Evolutionary conservation across 192 early-diverging fungal species (phyloP).

Genomic region (Podila epicladia): DNA sequence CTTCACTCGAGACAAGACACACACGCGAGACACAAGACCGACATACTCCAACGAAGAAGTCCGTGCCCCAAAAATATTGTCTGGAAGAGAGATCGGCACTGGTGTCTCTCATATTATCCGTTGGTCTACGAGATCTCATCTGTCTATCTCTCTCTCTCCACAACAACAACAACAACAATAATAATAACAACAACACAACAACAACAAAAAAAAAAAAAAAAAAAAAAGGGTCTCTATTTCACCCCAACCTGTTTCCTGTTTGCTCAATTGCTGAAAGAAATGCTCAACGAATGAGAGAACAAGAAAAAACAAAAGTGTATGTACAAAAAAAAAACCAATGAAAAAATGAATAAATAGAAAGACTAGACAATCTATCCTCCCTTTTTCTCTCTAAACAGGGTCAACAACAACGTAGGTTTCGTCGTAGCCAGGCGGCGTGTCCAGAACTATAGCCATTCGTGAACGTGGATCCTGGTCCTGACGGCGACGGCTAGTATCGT

Average conservation of each 20-base stretch:
- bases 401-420: constrained; percentile 38
- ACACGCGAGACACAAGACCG: too few species aligned
- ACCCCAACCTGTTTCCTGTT: too few species aligned
- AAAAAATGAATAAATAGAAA: neutral
- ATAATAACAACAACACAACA: too few species aligned
- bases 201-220: neutral
- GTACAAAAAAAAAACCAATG: neutral
- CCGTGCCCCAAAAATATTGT: too few species aligned
- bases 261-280: too few species aligned
- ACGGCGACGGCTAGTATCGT: constrained; percentile 24
- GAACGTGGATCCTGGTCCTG: constrained; percentile 24
- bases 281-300: neutral
- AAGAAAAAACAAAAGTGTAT: neutral
- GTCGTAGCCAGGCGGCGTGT: constrained; percentile 45
- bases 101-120: too few species aligned
- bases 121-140: too few species aligned
- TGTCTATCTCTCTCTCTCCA: too few species aligned
- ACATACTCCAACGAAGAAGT: too few species aligned
- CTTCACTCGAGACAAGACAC: too few species aligned
- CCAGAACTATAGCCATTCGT: neutral
- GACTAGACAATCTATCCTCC: neutral
- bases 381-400: constrained; percentile 22
- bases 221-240: neutral
- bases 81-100: too few species aligned
- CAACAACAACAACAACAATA: too few species aligned